phyloP scores from a whole-genome alignment of 768 basidiomycete genomes.

The Collybia nuda region DNA sequence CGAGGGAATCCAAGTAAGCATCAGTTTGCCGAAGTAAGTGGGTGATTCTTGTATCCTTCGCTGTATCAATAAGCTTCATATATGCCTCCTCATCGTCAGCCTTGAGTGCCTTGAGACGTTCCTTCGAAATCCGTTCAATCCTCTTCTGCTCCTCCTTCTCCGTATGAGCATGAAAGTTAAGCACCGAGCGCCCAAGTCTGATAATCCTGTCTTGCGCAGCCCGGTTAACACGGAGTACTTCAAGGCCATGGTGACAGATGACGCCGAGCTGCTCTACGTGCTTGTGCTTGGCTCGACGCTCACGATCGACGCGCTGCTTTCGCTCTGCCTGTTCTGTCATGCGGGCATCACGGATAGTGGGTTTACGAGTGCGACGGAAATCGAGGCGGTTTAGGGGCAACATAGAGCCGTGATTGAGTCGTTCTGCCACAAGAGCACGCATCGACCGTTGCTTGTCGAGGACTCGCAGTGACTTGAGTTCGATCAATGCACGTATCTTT shows the following conservation, averaged over 20 bases:
- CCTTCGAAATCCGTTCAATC: slow-evolving; percentile 93
- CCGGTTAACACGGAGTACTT: slow-evolving; percentile 67
- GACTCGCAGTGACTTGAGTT: slow-evolving; percentile 86
- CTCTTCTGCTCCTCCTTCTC: slow-evolving; percentile 99
- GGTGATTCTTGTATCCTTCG: slow-evolving; percentile 98
- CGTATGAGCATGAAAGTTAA: slow-evolving; percentile 82
- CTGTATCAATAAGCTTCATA: slow-evolving; percentile 97
- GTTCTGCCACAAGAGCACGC: slow-evolving; percentile 83
- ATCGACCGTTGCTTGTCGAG: slow-evolving; percentile 90
- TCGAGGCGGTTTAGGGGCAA: slow-evolving; percentile 90
- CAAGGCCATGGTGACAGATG: slow-evolving; percentile 82
- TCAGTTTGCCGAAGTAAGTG: slow-evolving; percentile 95
- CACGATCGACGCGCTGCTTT: slow-evolving; percentile 88
- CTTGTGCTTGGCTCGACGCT: slow-evolving; percentile 92
- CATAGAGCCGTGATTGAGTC: slow-evolving; percentile 83
- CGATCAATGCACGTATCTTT: slow-evolving; percentile 88
- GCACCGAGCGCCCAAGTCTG: slow-evolving; percentile 77
- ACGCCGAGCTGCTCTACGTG: slow-evolving; percentile 91
- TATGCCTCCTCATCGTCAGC: slow-evolving; percentile 99
- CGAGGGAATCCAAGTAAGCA: slow-evolving; percentile 89
- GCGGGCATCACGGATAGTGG: slow-evolving; percentile 84
- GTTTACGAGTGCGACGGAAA: slow-evolving; percentile 86
- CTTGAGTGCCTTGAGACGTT: slow-evolving; percentile 96
- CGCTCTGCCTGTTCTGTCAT: slow-evolving; percentile 88
- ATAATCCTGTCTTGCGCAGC: slow-evolving; percentile 63